Evolutionary conservation across 768 basidiomycete genomes (phyloP), one percentile per base, ranked within the genome.

Genomic region (Pleurotus tuber-regium): DNA sequence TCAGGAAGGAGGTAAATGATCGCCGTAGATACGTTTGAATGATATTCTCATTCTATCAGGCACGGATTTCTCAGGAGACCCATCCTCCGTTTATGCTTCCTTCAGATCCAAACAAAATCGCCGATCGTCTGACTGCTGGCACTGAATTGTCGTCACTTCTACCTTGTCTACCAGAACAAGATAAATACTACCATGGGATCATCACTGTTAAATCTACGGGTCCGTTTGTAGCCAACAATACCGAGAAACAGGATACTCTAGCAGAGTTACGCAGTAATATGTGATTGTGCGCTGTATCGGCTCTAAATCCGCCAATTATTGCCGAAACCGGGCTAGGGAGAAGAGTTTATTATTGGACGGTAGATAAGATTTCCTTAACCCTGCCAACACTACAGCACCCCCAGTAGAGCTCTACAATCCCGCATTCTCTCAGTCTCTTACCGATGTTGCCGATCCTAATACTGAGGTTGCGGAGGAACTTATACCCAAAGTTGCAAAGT

Each of bases 341-440:
- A 19, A 36, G 35, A 36, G 4, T 19, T 36, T n/a, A 8, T 36
- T 36, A 19, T 36, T 36, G 14, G 35, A 36, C 9, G 35, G 35
- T 36, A 36, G 35, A n/a, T 36, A 36, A 5, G 10, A 36, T 36
- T 36, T 12, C 8, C 14, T 11, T 36, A 9, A 1, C 35, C 10
- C 14, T 7, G 14, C 2, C 8, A 36, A 36, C 35, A 36, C 35
- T 36, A 26, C 57, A n/a, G 53, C 57, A n/a, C 61, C 59, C 51
- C 63, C 61, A 18, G 52, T 65, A 43, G 56, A 62, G 53, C 30
- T 63, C 35, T 63, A 59, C 54, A 59, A 65, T 56, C 59, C 61
- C 6, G 61, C 50, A 42, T 63, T 63, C 52, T 59, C 33, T 30
- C 52, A 56, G 23, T 65, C 63, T 53, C 54, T 56, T 50, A 56